These are phyloP conservation scores for Syncephalastrum racemosum DNA, from an alignment of 371 early-diverging fungal species.

Conservation along the genomic window DNA sequence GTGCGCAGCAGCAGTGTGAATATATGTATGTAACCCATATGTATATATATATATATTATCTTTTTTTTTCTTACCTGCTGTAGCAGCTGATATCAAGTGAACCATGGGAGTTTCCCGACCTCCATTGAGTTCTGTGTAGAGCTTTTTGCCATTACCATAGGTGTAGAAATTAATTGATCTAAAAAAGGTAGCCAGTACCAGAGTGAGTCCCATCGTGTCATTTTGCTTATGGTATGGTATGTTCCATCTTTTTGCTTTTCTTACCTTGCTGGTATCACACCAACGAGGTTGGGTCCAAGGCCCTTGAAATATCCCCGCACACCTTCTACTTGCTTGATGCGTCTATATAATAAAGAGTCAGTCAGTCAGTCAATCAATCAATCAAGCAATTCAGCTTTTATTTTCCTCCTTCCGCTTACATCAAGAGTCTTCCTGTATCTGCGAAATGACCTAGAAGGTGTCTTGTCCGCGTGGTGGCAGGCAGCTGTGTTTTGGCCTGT, in stretches of 20 bases:
- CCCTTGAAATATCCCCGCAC: constrained; percentile 89
- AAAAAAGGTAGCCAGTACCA: background rate
- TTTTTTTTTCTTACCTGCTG: constrained; percentile 61
- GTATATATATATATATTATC: background rate
- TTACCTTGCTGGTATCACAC: constrained; percentile 90
- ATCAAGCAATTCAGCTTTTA: background rate
- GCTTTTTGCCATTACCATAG: constrained; percentile 85
- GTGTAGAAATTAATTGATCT: constrained; percentile 91
- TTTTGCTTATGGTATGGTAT: no score
- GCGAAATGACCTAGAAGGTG: constrained; percentile 47
- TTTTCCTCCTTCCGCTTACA: constrained; percentile 28
- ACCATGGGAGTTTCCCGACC: constrained; percentile 80
- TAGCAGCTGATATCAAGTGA: constrained; percentile 80
- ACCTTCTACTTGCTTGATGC: constrained; percentile 81
- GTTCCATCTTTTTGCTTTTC: constrained; percentile 4
- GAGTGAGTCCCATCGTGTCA: background rate
- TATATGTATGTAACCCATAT: background rate
- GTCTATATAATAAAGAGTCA: constrained; percentile 27
- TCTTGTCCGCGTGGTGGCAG: constrained; percentile 15
- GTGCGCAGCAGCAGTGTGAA: background rate
- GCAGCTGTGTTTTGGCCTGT: constrained; percentile 12
- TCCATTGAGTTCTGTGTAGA: constrained; percentile 69
- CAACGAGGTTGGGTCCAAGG: constrained; percentile 89
- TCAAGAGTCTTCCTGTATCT: constrained; percentile 50
- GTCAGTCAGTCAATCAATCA: background rate